A percentile compares a stretch with the other conserved stretches of the same genome.
These are phyloP conservation scores for Heteromeles arbutifolia DNA, from an alignment of 306 rosid species.

Conservation along the genomic window DNA sequence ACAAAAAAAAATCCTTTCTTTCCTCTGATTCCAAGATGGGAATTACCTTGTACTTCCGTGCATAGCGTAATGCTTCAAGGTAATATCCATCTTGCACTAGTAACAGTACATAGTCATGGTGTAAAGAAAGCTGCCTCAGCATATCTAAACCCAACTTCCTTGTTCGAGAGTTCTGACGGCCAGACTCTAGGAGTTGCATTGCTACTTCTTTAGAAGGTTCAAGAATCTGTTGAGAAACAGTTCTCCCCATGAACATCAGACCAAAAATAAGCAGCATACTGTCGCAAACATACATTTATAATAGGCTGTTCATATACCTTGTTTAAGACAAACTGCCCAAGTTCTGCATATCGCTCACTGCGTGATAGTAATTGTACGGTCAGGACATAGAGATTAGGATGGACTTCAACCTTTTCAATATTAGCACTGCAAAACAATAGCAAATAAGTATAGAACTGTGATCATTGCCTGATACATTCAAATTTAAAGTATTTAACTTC, in stretches of 20 bases:
- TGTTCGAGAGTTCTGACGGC: slow-evolving; percentile 59
- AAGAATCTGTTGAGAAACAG: slow-evolving; percentile 50
- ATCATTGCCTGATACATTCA: not conserved
- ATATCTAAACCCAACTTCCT: slow-evolving; percentile 93
- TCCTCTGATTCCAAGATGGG: not conserved
- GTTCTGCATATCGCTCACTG: slow-evolving; percentile 74
- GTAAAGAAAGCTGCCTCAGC: slow-evolving; percentile 89
- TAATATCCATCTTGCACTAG: slow-evolving; percentile 89
- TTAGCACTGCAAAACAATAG: slow-evolving; percentile 55
- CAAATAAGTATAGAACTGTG: not conserved
- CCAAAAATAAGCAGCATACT: slow-evolving; percentile 9
- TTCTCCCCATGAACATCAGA: slow-evolving; percentile 15
- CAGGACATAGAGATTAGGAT: slow-evolving; percentile 61
- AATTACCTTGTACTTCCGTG: slow-evolving; percentile 70
- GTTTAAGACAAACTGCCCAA: slow-evolving; percentile 70
- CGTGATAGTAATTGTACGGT: slow-evolving; percentile 70
- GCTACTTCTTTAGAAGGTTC: slow-evolving; percentile 97
- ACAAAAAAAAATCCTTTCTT: not conserved
- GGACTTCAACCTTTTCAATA: slow-evolving; percentile 66
- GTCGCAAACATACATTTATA: not conserved
- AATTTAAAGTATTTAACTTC: not conserved
- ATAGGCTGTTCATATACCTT: slow-evolving; percentile 45
- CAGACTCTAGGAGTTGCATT: slow-evolving; percentile 81
- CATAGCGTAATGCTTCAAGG: slow-evolving; percentile 86
- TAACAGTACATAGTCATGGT: slow-evolving; percentile 71